These are phyloP conservation scores for Larix kaempferi DNA, from an alignment of 75 land plant genomes.

Conservation along the genomic window DNA sequence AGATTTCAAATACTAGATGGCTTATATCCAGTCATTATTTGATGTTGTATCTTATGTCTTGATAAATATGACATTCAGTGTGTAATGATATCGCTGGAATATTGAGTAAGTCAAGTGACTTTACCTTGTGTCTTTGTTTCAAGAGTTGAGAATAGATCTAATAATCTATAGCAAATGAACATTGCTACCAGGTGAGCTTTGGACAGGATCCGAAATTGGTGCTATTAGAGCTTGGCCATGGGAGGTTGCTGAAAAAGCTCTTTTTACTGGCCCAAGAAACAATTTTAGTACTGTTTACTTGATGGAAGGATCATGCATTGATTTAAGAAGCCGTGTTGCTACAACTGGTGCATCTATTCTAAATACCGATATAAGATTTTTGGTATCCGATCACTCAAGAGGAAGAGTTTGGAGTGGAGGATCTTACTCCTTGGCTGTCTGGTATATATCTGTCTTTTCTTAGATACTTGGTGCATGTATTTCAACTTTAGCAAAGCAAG, in stretches of 20 bases:
- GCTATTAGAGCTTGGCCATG: constrained; percentile 77
- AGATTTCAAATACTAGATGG: no score
- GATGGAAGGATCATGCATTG: constrained; percentile 69
- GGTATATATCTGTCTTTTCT: constrained; percentile 45
- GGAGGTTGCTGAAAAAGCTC: constrained; percentile 51
- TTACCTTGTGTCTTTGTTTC: neutral
- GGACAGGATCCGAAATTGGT: constrained; percentile 91
- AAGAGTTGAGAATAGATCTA: neutral
- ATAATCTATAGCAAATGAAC: neutral
- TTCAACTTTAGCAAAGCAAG: neutral
- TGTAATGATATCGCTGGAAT: neutral
- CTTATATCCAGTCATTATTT: no score
- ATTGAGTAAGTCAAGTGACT: neutral
- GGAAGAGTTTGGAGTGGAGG: constrained; percentile 87
- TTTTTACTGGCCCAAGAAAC: constrained; percentile 38
- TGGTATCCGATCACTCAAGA: constrained; percentile 59
- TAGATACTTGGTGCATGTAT: neutral
- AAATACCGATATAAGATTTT: constrained; percentile 63
- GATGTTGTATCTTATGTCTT: no score
- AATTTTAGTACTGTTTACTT: constrained; percentile 39
- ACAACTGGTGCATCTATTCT: constrained; percentile 50
- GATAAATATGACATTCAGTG: neutral
- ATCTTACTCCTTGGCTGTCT: constrained; percentile 56
- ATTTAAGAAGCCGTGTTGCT: constrained; percentile 59
- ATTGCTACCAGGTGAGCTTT: constrained; percentile 70